Conservation (phyloP, 1,284 basidiomycete genomes). For the Wolfiporia cocos region DNA sequence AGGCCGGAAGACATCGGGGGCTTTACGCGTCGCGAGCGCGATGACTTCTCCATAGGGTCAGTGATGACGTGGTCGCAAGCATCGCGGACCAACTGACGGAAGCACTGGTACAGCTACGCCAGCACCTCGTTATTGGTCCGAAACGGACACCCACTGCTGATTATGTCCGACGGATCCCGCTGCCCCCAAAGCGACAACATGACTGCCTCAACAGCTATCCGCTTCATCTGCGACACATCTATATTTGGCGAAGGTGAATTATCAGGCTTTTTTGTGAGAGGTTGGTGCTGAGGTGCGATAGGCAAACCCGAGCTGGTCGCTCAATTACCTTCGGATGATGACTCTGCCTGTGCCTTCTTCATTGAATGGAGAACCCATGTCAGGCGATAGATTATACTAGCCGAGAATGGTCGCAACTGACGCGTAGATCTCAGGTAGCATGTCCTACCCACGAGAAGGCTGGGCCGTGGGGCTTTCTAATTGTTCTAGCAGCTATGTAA, state of each 20-base stretch:
- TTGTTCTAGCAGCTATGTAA: constrained; percentile 47
- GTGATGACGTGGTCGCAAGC: no score
- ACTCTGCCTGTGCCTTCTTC: constrained; percentile 58
- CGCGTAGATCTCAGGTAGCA: constrained; percentile 51
- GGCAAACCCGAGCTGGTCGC: constrained; percentile 52
- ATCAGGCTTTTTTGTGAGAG: no score
- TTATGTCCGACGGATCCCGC: constrained; percentile 51
- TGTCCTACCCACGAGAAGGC: constrained; percentile 54
- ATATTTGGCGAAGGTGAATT: constrained; percentile 41
- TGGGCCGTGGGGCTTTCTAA: constrained; percentile 44
- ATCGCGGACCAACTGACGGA: neutral
- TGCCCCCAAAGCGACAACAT: constrained; percentile 46
- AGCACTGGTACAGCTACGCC: constrained; percentile 36
- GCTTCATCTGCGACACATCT: constrained; percentile 61
- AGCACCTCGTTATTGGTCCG: constrained; percentile 55
- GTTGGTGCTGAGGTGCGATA: no score
- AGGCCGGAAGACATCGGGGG: constrained; percentile 54
- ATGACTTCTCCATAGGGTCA: constrained; percentile 71
- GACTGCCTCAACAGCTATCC: constrained; percentile 53
- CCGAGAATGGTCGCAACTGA: constrained; percentile 1
- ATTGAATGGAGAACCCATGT: constrained; percentile 73
- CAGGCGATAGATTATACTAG: constrained; percentile 22
- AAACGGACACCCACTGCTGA: constrained; percentile 39
- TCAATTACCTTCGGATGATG: constrained; percentile 57
- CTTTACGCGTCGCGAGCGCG: constrained; percentile 52